These are phyloP conservation scores for Coemansia erecta DNA, from an alignment of 192 early-diverging fungal genomes.

Conservation along the genomic window DNA sequence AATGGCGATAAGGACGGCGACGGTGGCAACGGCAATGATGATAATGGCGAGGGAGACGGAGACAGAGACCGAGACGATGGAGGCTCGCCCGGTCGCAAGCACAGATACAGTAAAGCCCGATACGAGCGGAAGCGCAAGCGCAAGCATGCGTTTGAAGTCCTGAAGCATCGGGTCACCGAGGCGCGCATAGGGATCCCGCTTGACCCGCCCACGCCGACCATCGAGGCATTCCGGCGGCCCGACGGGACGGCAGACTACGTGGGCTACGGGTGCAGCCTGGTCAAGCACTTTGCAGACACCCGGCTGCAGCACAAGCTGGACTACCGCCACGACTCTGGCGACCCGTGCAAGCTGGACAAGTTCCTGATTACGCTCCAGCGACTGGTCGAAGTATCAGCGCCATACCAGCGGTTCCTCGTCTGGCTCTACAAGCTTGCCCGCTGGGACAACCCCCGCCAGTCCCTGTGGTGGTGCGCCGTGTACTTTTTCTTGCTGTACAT, in stretches of 20 bases:
- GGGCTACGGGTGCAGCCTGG: slow-evolving; percentile 17
- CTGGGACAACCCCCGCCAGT: slow-evolving; percentile 48
- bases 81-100: neutral
- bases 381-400: slow-evolving; percentile 49
- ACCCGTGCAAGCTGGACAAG: slow-evolving; percentile 50
- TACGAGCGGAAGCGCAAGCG: slow-evolving; percentile 26
- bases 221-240: slow-evolving; percentile 17
- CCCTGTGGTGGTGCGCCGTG: slow-evolving; percentile 45
- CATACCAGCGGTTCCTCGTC: slow-evolving; percentile 49
- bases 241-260: slow-evolving; percentile 46
- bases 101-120: neutral
- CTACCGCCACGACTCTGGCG: slow-evolving; percentile 47
- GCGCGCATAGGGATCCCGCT: slow-evolving; percentile 48
- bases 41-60: neutral
- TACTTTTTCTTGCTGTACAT: slow-evolving; percentile 47
- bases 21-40: neutral
- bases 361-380: slow-evolving; percentile 48
- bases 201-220: slow-evolving; percentile 21
- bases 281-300: slow-evolving; percentile 47
- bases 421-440: slow-evolving; percentile 53
- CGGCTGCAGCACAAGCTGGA: slow-evolving; percentile 46
- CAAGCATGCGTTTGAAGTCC: slow-evolving; percentile 44
- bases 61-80: no score
- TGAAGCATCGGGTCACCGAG: slow-evolving; percentile 40
- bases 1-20: neutral